Evolutionary conservation across 495 filamentous ascomycete genomes (phyloP).

Genomic region (Penicillium subrubescens): DNA sequence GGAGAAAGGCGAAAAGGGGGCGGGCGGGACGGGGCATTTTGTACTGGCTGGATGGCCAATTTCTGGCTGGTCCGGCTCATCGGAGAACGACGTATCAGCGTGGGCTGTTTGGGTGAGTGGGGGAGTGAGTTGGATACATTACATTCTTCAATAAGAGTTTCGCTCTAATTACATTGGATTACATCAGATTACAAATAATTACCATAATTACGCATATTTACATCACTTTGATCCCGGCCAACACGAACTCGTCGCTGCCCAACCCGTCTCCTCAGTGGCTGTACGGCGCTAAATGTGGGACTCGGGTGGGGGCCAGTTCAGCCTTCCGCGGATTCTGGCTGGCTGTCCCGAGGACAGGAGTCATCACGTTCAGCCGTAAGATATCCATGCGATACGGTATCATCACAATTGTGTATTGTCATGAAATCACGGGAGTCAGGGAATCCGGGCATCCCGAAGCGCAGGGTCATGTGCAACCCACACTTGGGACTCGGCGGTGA

Average conservation of each 20-base stretch:
- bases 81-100: constrained; percentile 17
- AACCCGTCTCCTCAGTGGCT: neutral
- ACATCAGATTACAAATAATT: neutral
- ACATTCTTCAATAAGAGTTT: neutral
- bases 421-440: neutral
- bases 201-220: constrained; percentile 1
- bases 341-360: neutral
- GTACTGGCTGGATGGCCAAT: constrained; percentile 29
- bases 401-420: neutral
- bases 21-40: constrained; percentile 52
- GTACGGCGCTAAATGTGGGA: neutral
- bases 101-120: neutral
- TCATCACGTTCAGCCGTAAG: neutral
- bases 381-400: neutral
- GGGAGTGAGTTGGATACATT: neutral
- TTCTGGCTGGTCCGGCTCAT: constrained; percentile 15
- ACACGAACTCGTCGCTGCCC: neutral
- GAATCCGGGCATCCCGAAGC: constrained; percentile 12
- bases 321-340: neutral
- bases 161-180: too few relatives aligned
- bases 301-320: neutral
- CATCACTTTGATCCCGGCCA: neutral
- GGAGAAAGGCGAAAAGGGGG: constrained; percentile 45
- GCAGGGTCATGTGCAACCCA: constrained; percentile 10
- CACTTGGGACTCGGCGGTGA: neutral